phyloP scores from a whole-genome alignment of 2,329 filamentous ascomycete genomes.

The Stachybotrys chartarum region DNA sequence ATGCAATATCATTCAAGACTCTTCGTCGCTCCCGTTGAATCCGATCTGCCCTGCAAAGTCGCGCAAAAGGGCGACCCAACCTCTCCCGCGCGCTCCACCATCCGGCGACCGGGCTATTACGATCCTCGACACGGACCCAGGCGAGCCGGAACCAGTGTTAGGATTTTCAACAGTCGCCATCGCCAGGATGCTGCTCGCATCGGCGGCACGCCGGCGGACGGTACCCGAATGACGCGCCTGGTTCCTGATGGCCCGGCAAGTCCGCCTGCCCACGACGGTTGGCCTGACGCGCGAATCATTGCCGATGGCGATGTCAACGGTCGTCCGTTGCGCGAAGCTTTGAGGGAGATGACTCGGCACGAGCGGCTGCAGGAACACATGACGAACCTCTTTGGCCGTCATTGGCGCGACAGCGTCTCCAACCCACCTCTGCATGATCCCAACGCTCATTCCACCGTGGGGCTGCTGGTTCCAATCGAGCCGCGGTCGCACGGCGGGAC shows the following conservation, averaged over 20 bases:
- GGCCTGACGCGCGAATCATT: neutral
- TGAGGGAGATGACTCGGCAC: constrained; percentile 13
- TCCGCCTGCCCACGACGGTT: neutral
- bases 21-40: constrained; percentile 38
- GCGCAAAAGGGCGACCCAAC: constrained; percentile 18
- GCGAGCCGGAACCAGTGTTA: neutral
- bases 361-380: constrained; percentile 20
- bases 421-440: neutral
- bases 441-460: neutral
- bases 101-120: constrained; percentile 27
- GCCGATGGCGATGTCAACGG: constrained; percentile 3
- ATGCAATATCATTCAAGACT: constrained; percentile 21
- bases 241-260: neutral
- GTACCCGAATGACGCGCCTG: neutral
- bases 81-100: constrained; percentile 30
- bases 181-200: neutral
- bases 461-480: too few species aligned
- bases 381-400: constrained; percentile 13
- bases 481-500: too few species aligned
- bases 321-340: constrained; percentile 14
- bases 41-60: constrained; percentile 30
- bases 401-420: constrained; percentile 2
- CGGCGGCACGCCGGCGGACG: constrained; percentile 1
- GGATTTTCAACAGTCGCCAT: neutral
- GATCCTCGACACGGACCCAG: constrained; percentile 14